A percentile compares a stretch with the other conserved stretches of the same genome.
phyloP scores from a whole-genome alignment of 208 protist species.

The Tetramitus jugosus region DNA sequence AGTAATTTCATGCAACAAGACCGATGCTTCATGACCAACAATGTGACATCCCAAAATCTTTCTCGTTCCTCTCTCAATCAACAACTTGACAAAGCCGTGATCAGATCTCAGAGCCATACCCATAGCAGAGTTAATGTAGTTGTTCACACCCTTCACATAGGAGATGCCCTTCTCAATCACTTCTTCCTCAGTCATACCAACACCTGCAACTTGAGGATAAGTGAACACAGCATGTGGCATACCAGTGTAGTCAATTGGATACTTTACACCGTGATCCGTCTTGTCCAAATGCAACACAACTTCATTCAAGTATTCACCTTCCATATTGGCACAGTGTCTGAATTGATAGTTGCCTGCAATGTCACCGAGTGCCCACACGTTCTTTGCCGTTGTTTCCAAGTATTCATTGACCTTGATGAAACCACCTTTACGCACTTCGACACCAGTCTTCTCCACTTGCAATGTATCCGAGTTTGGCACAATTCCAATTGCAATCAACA shows the following conservation, averaged over 20 bases:
- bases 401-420: conserved; percentile 37
- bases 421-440: conserved; percentile 15
- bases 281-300: neutral
- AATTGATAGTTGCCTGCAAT: conserved; percentile 33
- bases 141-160: conserved; percentile 29
- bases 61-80: conserved; percentile 24
- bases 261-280: neutral
- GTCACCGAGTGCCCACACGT: conserved; percentile 37
- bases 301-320: conserved; percentile 27
- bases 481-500: conserved; percentile 31
- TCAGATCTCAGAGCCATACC: conserved; percentile 26
- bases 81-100: conserved; percentile 32
- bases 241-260: conserved; percentile 30
- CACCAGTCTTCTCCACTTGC: conserved; percentile 19
- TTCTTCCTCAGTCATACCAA: conserved; percentile 35
- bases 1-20: conserved; percentile 30
- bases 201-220: conserved; percentile 28
- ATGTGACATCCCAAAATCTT: conserved; percentile 32
- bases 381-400: conserved; percentile 22
- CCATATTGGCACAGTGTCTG: conserved; percentile 35
- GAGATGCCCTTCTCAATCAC: conserved; percentile 2
- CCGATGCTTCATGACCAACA: conserved; percentile 30
- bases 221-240: conserved; percentile 33
- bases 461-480: conserved; percentile 27
- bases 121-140: conserved; percentile 26